Evolutionary conservation across 2,329 filamentous ascomycete genomes (phyloP), one percentile per base, ranked within the genome.

Genomic region (Chalara sp.): DNA sequence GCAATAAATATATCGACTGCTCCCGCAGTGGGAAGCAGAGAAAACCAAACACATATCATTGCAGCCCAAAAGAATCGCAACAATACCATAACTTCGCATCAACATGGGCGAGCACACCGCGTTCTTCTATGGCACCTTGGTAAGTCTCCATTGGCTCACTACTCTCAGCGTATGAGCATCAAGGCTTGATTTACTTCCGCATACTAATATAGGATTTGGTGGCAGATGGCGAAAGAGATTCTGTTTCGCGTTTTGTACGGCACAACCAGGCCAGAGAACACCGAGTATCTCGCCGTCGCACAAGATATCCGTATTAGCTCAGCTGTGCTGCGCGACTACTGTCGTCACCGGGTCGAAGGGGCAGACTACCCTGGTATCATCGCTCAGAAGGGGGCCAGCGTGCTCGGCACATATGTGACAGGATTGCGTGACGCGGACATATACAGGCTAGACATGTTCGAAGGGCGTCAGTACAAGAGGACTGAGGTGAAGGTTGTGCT

Each of bases 361-460:
- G 85, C 80, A 31, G 89, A 95, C 68, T 96, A 95, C 65, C 91
- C 91, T 0, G 91, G 80, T 48, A 84, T 96, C 46, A 70, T 86
- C 1, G 71, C 79, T 5, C 72, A 79, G 52, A 46, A 67, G 4
- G 71, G 70, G 5, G 72, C 79, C 49, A 72, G 72, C 7, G 88
- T 95, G 1, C 79, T 85, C 2, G 91, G 91, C 3, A 83, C 84
- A 30, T 79, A 86, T 48, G 87, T 89, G 1, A 81, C 81, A 0
- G 90, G 90, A 0, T 71, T 96, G 43, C 93, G 87, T 0, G 78
- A 83, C 35, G 82, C 79, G 31, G 90, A 96, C 61, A 72, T 96
- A 47, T 70, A 73, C 58, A 82, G 86, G 37, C 75, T 96, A 2
- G 89, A 96, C 63, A 69, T 74, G 6, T 96, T 95, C 63, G 91